Evolutionary conservation across 2,329 filamentous ascomycete species (phyloP).

Genomic region (Pochonia chlamydosporia): DNA sequence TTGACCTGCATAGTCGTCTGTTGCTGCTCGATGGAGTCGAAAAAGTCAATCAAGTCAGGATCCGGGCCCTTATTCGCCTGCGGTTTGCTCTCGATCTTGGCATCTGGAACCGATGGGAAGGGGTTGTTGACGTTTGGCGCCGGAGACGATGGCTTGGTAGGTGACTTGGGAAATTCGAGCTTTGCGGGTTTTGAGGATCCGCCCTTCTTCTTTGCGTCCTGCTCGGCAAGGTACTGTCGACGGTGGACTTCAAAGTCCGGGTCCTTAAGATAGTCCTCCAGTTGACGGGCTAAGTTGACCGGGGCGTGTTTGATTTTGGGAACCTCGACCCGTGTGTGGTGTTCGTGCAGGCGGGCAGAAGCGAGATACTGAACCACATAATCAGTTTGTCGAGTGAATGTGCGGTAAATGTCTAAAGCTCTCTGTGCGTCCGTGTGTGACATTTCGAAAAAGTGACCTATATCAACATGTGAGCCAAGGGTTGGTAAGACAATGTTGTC

Average conservation of each 20-base stretch:
- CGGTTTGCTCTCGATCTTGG: conserved; percentile 35
- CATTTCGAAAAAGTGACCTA: conserved; percentile 98
- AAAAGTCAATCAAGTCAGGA: conserved; percentile 87
- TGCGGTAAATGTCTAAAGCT: conserved; percentile 86
- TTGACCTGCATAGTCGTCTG: conserved; percentile 62
- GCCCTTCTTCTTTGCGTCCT: conserved; percentile 61
- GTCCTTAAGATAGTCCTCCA: conserved; percentile 93
- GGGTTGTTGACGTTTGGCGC: conserved; percentile 32
- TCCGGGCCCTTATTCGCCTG: conserved; percentile 56
- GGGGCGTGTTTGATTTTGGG: conserved; percentile 97
- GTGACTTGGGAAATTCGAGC: conserved; percentile 26
- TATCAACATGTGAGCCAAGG: conserved; percentile 15
- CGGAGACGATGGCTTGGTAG: conserved; percentile 23
- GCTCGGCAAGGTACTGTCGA: conserved; percentile 83
- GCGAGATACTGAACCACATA: conserved; percentile 85
- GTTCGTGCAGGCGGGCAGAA: conserved; percentile 82
- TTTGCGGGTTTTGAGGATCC: conserved; percentile 28
- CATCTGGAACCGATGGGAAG: conserved; percentile 32
- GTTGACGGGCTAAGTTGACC: conserved; percentile 78
- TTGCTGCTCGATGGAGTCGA: conserved; percentile 86
- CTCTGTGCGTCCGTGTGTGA: conserved; percentile 89
- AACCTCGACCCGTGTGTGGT: conserved; percentile 87
- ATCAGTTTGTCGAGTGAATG: conserved; percentile 87
- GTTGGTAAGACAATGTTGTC: background rate
- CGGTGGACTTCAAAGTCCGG: conserved; percentile 92